Evolutionary conservation across 331 rosid species (phyloP), one percentile per base, ranked within the genome.

Genomic region (Stylosanthes scabra): DNA sequence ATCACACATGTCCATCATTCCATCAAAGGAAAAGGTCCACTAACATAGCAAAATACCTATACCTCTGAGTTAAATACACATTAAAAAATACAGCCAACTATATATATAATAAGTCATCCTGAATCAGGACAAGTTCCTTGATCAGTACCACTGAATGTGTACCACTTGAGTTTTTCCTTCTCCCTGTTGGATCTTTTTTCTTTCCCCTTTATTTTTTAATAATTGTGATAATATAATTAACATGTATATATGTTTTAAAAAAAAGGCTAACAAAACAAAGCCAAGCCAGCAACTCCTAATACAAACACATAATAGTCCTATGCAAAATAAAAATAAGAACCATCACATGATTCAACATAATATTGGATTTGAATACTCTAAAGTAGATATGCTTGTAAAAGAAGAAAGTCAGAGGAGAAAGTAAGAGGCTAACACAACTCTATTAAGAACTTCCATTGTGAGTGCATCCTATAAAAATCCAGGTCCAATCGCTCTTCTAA

Each of bases 31-130:
- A 62, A 82, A 41, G 46, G 52, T 28, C 66, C 54, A 37, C 29
- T 27, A 29, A 50, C 63, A 57, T 61, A 59, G 60, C 74, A 50
- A 27, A 55, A 42, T 55, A 60, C 68, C 71, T 76, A 41, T 25
- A 60, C 66, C 41, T 40, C 7, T 39, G 62, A 13, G 16, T 3
- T 7, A 64, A 15, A 8, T 41, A 41, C 46, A 41, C 7, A 41
- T 41, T 41, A 41, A 39, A 39, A 39, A 60, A 70, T n/a, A 4
- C 40, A 65, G 56, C 56, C 52, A 61, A 41, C 13, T 57, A 51
- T 44, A 49, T 56, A 29, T 64, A 55, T 37, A 42, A n/a, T 41
- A 42, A 5, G 3, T 45, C 2, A 29, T 51, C 44, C 58, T 1
- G 5, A 25, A 9, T 16, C 74, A n/a, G n/a, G n/a, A n/a, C n/a